phyloP scores from a whole-genome alignment of 2,329 filamentous ascomycete species.

The Phymatotrichopsis omnivora region DNA sequence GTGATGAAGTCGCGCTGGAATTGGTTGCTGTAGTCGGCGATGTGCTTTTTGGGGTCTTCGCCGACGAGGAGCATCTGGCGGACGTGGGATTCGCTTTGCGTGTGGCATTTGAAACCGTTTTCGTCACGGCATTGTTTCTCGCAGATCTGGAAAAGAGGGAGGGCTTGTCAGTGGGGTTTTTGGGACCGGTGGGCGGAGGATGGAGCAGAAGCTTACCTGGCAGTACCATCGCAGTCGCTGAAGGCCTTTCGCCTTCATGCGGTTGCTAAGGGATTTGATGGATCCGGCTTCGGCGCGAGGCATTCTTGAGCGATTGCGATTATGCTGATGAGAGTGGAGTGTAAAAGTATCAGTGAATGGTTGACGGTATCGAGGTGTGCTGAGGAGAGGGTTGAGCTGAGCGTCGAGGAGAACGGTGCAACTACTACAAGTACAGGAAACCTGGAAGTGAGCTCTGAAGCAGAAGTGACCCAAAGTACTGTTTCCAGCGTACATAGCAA shows the following conservation, averaged over 20 bases:
- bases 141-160: conserved; percentile 50
- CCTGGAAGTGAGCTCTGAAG: too few species aligned
- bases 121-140: conserved; percentile 68
- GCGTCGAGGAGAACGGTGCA: too few species aligned
- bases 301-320: too few species aligned
- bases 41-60: conserved; percentile 73
- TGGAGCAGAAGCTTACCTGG: conserved; percentile 33
- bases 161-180: conserved; percentile 11
- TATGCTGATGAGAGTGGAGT: too few species aligned
- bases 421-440: too few species aligned
- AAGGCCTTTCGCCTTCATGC: conserved; percentile 67
- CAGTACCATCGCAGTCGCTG: conserved; percentile 89
- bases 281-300: conserved; percentile 84
- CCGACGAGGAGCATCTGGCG: conserved; percentile 83
- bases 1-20: conserved; percentile 72
- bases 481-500: too few species aligned
- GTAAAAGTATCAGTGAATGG: too few species aligned
- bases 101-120: conserved; percentile 87
- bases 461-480: too few species aligned
- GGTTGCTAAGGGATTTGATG: conserved; percentile 82
- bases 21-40: conserved; percentile 69
- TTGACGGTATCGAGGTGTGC: too few species aligned
- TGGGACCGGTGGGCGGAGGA: background rate
- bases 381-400: too few species aligned
- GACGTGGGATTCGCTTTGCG: conserved; percentile 73